Evolutionary conservation across 2,329 filamentous ascomycete species (phyloP).

Genomic region (Hirsutella rhossiliensis): DNA sequence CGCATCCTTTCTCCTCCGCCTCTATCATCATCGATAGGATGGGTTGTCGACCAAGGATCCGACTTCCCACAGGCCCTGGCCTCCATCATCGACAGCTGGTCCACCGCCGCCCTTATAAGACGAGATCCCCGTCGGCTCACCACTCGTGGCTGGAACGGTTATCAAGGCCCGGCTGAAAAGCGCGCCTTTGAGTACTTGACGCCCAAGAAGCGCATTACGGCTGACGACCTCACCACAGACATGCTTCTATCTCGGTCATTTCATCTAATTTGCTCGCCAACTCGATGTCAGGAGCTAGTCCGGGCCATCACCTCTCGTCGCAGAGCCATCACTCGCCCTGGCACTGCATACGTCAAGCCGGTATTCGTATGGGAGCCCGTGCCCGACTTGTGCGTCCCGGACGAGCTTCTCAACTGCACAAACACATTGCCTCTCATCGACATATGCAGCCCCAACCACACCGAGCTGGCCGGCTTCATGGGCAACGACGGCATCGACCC

Average conservation of each 20-base stretch:
- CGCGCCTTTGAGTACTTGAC: conserved; percentile 79
- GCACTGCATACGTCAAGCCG: conserved; percentile 38
- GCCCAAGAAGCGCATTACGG: conserved; percentile 70
- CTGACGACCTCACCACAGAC: conserved; percentile 51
- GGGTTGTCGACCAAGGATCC: conserved; percentile 81
- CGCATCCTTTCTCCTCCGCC: conserved; percentile 52
- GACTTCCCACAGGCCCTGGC: conserved; percentile 68
- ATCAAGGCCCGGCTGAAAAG: conserved; percentile 56
- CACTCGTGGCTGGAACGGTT: conserved; percentile 88
- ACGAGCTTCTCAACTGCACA: conserved; percentile 51
- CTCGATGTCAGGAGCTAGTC: conserved; percentile 65
- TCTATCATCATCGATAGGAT: conserved; percentile 59
- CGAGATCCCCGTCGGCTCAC: conserved; percentile 57
- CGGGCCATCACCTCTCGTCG: conserved; percentile 52
- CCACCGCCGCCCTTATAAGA: conserved; percentile 60
- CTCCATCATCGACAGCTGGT: conserved; percentile 57
- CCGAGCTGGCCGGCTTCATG: conserved; percentile 82
- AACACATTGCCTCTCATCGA: conserved; percentile 50
- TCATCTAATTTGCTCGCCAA: conserved; percentile 76
- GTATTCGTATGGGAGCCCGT: conserved; percentile 93
- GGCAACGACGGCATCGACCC: conserved; percentile 44
- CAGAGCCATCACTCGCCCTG: conserved; percentile 22
- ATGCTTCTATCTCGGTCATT: conserved; percentile 66
- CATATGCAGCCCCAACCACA: conserved; percentile 68
- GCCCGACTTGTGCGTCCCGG: conserved; percentile 71